phyloP scores from a whole-genome alignment of 495 filamentous ascomycete species.

The Tuber brumale region DNA sequence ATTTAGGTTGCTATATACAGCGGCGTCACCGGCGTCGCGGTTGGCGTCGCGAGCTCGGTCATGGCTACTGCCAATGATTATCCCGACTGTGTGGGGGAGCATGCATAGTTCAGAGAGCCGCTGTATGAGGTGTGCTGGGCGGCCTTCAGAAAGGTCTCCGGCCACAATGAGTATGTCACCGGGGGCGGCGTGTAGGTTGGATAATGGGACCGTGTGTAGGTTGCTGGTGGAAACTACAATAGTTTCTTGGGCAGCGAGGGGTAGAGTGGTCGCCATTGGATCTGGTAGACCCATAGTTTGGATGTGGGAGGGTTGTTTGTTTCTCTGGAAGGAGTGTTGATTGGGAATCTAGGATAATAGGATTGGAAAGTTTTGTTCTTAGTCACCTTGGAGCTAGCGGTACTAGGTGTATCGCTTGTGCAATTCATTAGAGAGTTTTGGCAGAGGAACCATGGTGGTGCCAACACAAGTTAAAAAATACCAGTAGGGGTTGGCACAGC shows the following conservation, averaged over 20 bases:
- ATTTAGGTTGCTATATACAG: not conserved
- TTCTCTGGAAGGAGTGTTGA: not conserved
- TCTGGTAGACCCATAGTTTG: not conserved
- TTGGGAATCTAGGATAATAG: too few relatives aligned
- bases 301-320: not conserved
- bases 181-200: constrained; percentile 54
- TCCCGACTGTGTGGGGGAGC: constrained; percentile 68
- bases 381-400: too few relatives aligned
- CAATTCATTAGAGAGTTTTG: too few relatives aligned
- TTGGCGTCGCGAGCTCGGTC: constrained; percentile 69
- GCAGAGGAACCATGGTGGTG: too few relatives aligned
- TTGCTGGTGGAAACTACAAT: constrained; percentile 9
- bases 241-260: not conserved
- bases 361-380: too few relatives aligned
- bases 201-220: constrained; percentile 6
- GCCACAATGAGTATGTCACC: constrained; percentile 86
- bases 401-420: too few relatives aligned
- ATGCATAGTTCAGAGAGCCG: constrained; percentile 70
- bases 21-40: not conserved
- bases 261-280: not conserved
- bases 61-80: constrained; percentile 81
- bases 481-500: too few relatives aligned
- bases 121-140: constrained; percentile 61
- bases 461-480: too few relatives aligned
- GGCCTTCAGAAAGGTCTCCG: constrained; percentile 76